Conservation (phyloP, 2,329 filamentous ascomycete species). For the Thielaviopsis musarum region DNA sequence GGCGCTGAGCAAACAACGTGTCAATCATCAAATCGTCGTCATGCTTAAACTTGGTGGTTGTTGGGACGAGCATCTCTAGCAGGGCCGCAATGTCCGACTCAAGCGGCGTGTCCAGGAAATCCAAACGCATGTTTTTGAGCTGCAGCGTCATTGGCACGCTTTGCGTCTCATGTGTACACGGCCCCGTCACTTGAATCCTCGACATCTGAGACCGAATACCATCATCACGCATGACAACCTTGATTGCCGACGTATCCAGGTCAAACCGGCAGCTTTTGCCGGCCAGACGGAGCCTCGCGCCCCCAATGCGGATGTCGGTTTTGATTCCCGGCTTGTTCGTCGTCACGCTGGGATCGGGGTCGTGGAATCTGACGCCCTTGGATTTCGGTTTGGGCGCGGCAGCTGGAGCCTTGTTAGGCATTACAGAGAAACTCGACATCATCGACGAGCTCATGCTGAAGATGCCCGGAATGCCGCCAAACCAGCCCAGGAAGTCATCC, state of each 20-base stretch:
- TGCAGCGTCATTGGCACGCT: conserved; percentile 44
- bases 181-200: conserved; percentile 58
- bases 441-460: conserved; percentile 78
- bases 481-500: conserved; percentile 75
- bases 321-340: conserved; percentile 37
- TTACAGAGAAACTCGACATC: conserved; percentile 48
- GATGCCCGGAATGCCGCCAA: conserved; percentile 82
- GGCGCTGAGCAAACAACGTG: conserved; percentile 68
- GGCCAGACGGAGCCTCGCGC: conserved; percentile 57
- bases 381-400: conserved; percentile 26
- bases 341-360: conserved; percentile 30
- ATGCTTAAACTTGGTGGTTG: conserved; percentile 73
- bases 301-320: conserved; percentile 59
- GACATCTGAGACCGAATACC: conserved; percentile 58
- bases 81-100: conserved; percentile 69
- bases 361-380: conserved; percentile 41
- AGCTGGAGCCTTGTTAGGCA: conserved; percentile 19
- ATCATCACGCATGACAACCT: conserved; percentile 58
- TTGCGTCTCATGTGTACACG: conserved; percentile 29
- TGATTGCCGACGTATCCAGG: conserved; percentile 65
- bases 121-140: conserved; percentile 49
- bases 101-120: conserved; percentile 56
- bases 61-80: conserved; percentile 75
- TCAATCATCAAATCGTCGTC: conserved; percentile 93
- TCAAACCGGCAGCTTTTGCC: conserved; percentile 61